Evolutionary conservation across 1,284 basidiomycete genomes (phyloP).

Genomic region (Kwoniella shivajii): DNA sequence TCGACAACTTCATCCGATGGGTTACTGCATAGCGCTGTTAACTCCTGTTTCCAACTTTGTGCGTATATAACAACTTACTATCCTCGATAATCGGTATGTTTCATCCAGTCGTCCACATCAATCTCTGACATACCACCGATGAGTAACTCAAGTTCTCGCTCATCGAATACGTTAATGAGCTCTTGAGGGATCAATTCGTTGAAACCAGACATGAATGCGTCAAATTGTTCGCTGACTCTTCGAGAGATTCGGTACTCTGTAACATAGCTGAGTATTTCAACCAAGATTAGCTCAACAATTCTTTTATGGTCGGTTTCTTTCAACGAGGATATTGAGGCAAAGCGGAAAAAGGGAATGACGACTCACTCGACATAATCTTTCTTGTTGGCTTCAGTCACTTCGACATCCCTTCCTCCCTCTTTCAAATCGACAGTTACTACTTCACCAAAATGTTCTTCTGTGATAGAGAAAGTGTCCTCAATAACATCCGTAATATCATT

Average conservation of each 20-base stretch:
- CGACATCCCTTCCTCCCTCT: slow-evolving; percentile 76
- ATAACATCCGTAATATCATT: slow-evolving; percentile 94
- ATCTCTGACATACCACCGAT: slow-evolving; percentile 99
- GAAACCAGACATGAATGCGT: slow-evolving; percentile 93
- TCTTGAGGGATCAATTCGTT: slow-evolving; percentile 94
- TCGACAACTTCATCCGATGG: slow-evolving; percentile 85
- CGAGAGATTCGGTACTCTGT: slow-evolving; percentile 92
- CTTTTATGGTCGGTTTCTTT: too few species aligned
- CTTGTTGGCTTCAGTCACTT: slow-evolving; percentile 97
- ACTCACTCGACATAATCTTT: slow-evolving; percentile 90
- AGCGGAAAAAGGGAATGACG: not conserved
- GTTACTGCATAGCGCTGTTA: too few species aligned
- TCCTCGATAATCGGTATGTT: slow-evolving; percentile 64
- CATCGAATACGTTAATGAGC: slow-evolving; percentile 95
- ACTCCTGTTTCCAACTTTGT: too few species aligned
- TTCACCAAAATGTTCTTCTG: slow-evolving; percentile 97
- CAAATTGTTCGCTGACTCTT: slow-evolving; percentile 93
- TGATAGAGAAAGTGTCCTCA: slow-evolving; percentile 90
- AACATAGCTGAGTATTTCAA: slow-evolving; percentile 65
- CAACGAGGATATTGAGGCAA: too few species aligned
- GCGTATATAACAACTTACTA: slow-evolving; percentile 54
- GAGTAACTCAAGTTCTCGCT: slow-evolving; percentile 91
- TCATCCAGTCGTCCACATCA: slow-evolving; percentile 70
- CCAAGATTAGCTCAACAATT: too few species aligned
- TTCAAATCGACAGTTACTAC: slow-evolving; percentile 91